Evolutionary conservation across 2,329 filamentous ascomycete species (phyloP).

Genomic region (Graphilbum fragrans): DNA sequence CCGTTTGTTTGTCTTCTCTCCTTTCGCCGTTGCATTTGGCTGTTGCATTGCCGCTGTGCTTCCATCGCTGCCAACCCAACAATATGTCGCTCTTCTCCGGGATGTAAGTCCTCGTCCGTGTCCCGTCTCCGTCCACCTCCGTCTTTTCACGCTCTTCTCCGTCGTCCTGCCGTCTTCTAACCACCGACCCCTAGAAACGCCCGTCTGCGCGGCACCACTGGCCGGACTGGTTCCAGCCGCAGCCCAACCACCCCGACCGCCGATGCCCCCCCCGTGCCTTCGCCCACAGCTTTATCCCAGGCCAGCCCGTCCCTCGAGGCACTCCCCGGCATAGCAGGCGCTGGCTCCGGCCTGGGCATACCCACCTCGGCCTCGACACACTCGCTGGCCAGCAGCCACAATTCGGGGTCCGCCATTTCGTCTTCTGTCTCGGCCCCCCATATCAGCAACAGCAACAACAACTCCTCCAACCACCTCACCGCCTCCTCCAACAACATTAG

Average conservation of each 20-base stretch:
- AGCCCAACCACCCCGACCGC: not conserved
- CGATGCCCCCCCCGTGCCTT: not conserved
- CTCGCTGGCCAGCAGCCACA: not conserved
- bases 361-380: not conserved
- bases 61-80: too few relatives aligned
- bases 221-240: not conserved
- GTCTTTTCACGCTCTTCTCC: not conserved
- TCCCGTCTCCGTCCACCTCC: not conserved
- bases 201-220: slow-evolving; percentile 1
- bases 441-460: slow-evolving; percentile 19
- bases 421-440: not conserved
- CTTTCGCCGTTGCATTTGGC: too few relatives aligned
- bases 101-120: slow-evolving; percentile 10
- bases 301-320: not conserved
- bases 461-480: not conserved
- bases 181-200: slow-evolving; percentile 5
- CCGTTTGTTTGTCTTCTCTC: not conserved
- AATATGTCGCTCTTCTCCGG: slow-evolving; percentile 11
- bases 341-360: not conserved
- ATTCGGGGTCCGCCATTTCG: too few relatives aligned
- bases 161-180: not conserved
- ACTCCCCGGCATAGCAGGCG: not conserved
- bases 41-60: too few relatives aligned
- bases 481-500: too few relatives aligned
- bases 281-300: not conserved